Base-by-base conservation (phyloP, 192 early-diverging fungal genomes). In the Rhizoclosmatium sp. region DNA sequence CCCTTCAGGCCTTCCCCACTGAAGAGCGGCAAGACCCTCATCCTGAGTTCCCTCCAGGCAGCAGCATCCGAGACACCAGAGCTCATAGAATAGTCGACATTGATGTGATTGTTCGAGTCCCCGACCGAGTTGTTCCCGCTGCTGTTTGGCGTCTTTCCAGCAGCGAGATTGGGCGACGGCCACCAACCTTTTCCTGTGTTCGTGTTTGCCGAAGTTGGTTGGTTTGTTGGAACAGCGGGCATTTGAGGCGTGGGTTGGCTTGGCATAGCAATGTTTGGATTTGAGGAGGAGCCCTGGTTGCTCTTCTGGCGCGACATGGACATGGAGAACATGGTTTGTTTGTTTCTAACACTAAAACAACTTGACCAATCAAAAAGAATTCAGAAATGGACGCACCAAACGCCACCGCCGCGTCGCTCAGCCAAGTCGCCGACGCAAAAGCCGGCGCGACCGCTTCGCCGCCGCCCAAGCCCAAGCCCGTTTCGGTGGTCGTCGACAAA, bases 1-100 rank as follows among this genome's bases (percentile, higher is more conserved):
- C 94, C 92, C 51, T 91, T 89, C 64, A 97, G 71, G 0, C 93
- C 89, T 76, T 95, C 93, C 16, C 95, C 95, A 64, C 94, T 95
- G 75, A 97, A 97, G 65, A 97, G 80, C 1, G 95, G 94, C 64
- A 97, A 78, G 2, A 97, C 92, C 23, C 90, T 89, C 39, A 87
- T 84, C 39, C 92, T 90, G 2, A 97, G 59, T 4, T 87, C 84
- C 46, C 90, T 89, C 95, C 95, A 97, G 21, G 88, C 87, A 5
- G 71, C 41, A 7, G 61, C 10, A 45, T 75, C 72, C 2, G 56
- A 62, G 4, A 12, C 59, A 5, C 54, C 14, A 16, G 41, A 75
- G 19, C 45, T n/a, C 7, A 46, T 12, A 40, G 60, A 62, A 46
- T 41, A 44, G 2, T 44, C 61, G 4, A 62, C 12, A 56, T 75